phyloP scores from a whole-genome alignment of 305 asterid genomes.

The Euphrasia arctica region DNA sequence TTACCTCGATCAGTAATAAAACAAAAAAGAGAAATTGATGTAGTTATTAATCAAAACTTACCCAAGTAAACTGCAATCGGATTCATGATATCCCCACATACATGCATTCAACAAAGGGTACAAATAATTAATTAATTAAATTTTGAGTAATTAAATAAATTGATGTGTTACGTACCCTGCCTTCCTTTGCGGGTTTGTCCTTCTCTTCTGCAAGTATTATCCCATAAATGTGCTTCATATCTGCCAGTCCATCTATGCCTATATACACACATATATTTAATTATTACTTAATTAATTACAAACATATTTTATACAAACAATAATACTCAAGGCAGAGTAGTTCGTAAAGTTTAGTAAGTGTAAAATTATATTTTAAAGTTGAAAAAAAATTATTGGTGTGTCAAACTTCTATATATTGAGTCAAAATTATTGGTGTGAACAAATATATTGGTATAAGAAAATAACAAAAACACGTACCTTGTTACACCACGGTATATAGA shows the following conservation, averaged over 20 bases:
- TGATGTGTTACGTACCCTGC: constrained; percentile 56
- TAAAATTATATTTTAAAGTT: too few relatives aligned
- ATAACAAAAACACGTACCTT: constrained; percentile 32
- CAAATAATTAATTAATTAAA: background rate
- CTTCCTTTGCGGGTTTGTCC: constrained; percentile 98
- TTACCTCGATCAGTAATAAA: too few relatives aligned
- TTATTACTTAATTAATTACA: background rate
- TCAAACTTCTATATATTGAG: too few relatives aligned
- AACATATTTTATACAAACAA: background rate
- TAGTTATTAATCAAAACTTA: constrained; percentile 27
- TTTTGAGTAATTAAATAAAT: constrained; percentile 25
- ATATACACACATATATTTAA: background rate
- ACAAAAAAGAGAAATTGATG: too few relatives aligned
- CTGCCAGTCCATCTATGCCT: constrained; percentile 91
- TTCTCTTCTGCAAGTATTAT: constrained; percentile 90
- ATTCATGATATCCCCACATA: constrained; percentile 23
- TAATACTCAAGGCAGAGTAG: too few relatives aligned
- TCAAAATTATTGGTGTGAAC: too few relatives aligned
- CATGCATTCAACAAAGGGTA: constrained; percentile 17
- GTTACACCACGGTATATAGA: constrained; percentile 95
- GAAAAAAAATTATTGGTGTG: too few relatives aligned
- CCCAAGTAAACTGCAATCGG: constrained; percentile 79
- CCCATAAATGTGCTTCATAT: constrained; percentile 92
- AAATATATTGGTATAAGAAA: too few relatives aligned
- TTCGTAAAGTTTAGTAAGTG: too few relatives aligned